phyloP scores from a whole-genome alignment of 257 asterid species.

The Agastache rugosa region DNA sequence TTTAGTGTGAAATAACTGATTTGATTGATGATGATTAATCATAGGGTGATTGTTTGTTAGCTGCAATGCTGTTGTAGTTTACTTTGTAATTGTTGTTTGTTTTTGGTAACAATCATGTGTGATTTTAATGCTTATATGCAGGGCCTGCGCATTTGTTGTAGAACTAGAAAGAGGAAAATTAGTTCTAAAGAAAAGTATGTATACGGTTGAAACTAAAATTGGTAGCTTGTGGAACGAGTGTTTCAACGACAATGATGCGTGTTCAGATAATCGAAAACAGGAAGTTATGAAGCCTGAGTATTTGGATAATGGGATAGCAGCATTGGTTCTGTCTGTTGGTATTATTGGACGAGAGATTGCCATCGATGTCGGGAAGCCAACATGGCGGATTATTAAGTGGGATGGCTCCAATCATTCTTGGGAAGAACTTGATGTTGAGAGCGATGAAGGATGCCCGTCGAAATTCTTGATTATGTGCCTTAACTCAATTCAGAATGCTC shows the following conservation, averaged over 20 bases:
- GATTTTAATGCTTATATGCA: slow-evolving; percentile 36
- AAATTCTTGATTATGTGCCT: slow-evolving; percentile 65
- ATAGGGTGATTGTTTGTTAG: slow-evolving; percentile 9
- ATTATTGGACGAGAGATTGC: slow-evolving; percentile 42
- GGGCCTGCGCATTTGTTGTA: slow-evolving; percentile 52
- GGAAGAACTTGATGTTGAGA: slow-evolving; percentile 36
- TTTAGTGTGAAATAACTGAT: slow-evolving; percentile 6
- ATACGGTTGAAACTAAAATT: slow-evolving; percentile 34
- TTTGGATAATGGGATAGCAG: slow-evolving; percentile 24
- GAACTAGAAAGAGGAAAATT: slow-evolving; percentile 37
- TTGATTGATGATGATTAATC: slow-evolving; percentile 15
- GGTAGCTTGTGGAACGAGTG: background rate
- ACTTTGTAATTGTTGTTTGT: slow-evolving; percentile 13
- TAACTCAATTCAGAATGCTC: slow-evolving; percentile 53
- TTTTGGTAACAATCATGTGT: background rate
- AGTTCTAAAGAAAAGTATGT: slow-evolving; percentile 39
- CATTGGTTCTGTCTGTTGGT: slow-evolving; percentile 29
- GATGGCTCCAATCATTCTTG: slow-evolving; percentile 30
- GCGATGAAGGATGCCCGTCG: slow-evolving; percentile 58
- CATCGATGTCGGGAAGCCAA: slow-evolving; percentile 44
- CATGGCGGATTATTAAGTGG: slow-evolving; percentile 32
- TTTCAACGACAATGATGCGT: background rate
- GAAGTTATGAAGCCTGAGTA: background rate
- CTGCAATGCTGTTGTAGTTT: slow-evolving; percentile 1
- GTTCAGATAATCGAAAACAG: background rate